Percentiles rank a stretch among this genome's conserved stretches.
Conservation (phyloP, 2,329 filamentous ascomycete genomes). For the Fusarium newnesense region DNA sequence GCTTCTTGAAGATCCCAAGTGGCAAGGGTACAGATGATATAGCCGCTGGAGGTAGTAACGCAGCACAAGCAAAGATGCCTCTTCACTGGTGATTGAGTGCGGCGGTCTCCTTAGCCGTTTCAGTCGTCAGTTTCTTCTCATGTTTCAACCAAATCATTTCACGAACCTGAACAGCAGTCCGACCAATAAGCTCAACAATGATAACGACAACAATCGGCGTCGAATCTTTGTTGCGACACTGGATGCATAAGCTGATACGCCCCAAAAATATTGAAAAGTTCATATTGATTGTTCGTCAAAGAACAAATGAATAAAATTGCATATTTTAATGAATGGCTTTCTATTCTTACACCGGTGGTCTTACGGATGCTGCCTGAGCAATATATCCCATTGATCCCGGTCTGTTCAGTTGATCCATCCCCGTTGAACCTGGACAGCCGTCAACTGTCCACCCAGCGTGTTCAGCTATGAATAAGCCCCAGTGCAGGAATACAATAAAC, state of each 20-base stretch:
- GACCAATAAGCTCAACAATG: too few species aligned
- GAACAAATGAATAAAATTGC: neutral
- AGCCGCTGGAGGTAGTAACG: too few species aligned
- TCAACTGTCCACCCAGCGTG: neutral
- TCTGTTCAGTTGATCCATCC: neutral
- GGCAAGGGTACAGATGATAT: too few species aligned
- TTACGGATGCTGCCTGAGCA: rapidly evolving
- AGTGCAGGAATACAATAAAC: neutral
- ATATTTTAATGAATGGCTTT: neutral
- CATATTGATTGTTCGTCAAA: rapidly evolving
- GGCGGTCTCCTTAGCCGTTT: too few species aligned
- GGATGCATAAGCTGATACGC: rapidly evolving
- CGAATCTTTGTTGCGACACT: rapidly evolving
- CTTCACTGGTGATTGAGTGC: too few species aligned
- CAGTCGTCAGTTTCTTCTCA: too few species aligned
- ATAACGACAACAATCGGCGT: too few species aligned
- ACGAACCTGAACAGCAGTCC: too few species aligned
- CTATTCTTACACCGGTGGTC: rapidly evolving
- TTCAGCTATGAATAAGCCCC: too few species aligned
- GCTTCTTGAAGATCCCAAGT: too few species aligned
- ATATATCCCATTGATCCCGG: neutral
- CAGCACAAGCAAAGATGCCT: too few species aligned
- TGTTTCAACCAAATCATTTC: too few species aligned
- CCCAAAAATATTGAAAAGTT: rapidly evolving
- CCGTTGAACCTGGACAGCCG: neutral